Evolutionary conservation across 106 monocot genomes (phyloP).

Genomic region (Cymbidium sinense): DNA sequence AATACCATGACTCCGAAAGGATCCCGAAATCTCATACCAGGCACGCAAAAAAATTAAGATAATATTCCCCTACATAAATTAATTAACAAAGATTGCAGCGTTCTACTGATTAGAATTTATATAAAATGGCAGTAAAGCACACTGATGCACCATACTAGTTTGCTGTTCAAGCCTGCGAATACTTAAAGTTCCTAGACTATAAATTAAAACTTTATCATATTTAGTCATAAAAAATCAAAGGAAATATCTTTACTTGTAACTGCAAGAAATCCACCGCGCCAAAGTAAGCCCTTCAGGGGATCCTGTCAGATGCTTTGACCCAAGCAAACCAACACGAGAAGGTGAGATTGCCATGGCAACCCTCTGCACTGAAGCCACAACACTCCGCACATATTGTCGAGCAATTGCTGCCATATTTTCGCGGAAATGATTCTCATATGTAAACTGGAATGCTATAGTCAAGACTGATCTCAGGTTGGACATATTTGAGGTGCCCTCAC

Average conservation of each 20-base stretch:
- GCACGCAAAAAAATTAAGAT: too few species aligned
- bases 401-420: constrained; percentile 84
- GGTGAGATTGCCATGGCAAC: constrained; percentile 80
- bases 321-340: constrained; percentile 27
- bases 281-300: constrained; percentile 79
- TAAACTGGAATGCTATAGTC: constrained; percentile 90
- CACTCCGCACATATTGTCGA: constrained; percentile 74
- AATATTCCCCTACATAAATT: too few species aligned
- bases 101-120: background rate
- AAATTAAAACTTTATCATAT: background rate
- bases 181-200: too few species aligned
- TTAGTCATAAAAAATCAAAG: background rate
- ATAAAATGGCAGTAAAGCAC: background rate
- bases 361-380: constrained; percentile 92
- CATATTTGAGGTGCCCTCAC: background rate
- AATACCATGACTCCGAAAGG: too few species aligned
- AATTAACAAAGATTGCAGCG: background rate
- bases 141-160: background rate
- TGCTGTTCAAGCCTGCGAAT: background rate
- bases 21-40: too few species aligned
- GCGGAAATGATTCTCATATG: constrained; percentile 67
- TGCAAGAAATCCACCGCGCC: constrained; percentile 72
- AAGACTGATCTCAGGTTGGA: constrained; percentile 56
- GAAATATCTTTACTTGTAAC: constrained; percentile 53
- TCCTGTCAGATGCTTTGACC: constrained; percentile 40